Evolutionary conservation across 768 basidiomycete genomes (phyloP).

Genomic region (Hemileccinum rubropunctum): DNA sequence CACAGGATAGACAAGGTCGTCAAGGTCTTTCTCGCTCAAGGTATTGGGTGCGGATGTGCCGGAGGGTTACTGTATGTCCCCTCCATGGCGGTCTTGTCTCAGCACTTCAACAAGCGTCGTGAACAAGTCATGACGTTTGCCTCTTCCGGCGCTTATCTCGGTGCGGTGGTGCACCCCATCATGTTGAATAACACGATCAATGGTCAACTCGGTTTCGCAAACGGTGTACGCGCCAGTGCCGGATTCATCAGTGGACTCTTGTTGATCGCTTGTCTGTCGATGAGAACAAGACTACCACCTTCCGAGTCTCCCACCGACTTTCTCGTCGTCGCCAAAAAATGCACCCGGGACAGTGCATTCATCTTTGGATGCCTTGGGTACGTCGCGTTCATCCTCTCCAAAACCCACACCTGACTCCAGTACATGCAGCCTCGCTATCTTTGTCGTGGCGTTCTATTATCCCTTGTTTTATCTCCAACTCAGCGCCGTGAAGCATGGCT

Average conservation of each 20-base stretch:
- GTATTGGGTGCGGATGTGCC: slow-evolving; percentile 48
- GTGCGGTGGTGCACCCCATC: slow-evolving; percentile 60
- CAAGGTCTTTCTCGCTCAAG: slow-evolving; percentile 52
- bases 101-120: slow-evolving; percentile 49
- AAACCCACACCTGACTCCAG: not conserved
- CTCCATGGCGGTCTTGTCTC: slow-evolving; percentile 45
- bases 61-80: slow-evolving; percentile 49
- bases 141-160: slow-evolving; percentile 55
- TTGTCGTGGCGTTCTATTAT: slow-evolving; percentile 46
- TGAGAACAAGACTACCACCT: slow-evolving; percentile 38
- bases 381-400: not conserved
- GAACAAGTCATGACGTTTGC: slow-evolving; percentile 54
- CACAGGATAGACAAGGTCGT: not conserved
- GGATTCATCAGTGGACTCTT: slow-evolving; percentile 38
- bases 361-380: slow-evolving; percentile 30
- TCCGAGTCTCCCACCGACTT: slow-evolving; percentile 26
- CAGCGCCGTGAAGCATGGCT: slow-evolving; percentile 46
- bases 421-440: slow-evolving; percentile 25
- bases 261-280: slow-evolving; percentile 38
- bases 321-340: slow-evolving; percentile 20
- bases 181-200: slow-evolving; percentile 44
- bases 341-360: slow-evolving; percentile 24
- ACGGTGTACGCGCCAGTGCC: slow-evolving; percentile 41
- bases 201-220: slow-evolving; percentile 44
- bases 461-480: slow-evolving; percentile 63